Evolutionary conservation across 1,139 yeast genomes (phyloP), one percentile per base, ranked within the genome.

Genomic region (Pichia sp.): DNA sequence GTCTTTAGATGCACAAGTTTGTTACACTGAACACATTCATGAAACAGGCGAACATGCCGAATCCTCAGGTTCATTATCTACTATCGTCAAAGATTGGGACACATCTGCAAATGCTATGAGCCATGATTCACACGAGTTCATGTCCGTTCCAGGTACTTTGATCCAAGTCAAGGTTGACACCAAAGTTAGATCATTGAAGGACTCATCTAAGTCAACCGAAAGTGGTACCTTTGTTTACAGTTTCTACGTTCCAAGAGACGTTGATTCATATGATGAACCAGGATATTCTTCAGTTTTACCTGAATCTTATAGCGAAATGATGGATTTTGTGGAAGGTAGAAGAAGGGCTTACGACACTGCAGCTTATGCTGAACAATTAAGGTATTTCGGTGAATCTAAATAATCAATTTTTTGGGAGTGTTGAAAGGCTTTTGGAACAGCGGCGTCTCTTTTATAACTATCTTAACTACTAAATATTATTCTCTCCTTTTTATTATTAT

Each of bases 151-250:
- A n/a, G 96, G 97, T 44, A 85, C 95, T 7, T 71, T 88, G 55
- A 74, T 88, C 45, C 97, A 88, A 66, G 94, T 88, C 35, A 81
- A 85, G 58, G 97, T 88, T 23, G 92, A 85, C 61, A 84, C 95
- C 4, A 71, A 72, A 36, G 92, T 87, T 47, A 77, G 85, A 53
- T 75, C 75, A 46, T 67, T 88, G 56, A 56, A 55, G 38, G 83
- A 80, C 46, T 75, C 78, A 35, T 74, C 73, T 36, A 72, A 73
- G 41, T 68, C 73, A 41, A 81, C 77, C 42, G 85, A 84, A 55
- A 80, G 95, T 16, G 97, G 97, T 26, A 79, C 90, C 23, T 88
- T 88, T 60, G 85, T 87, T 45, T 88, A 81, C 64, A 85, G 95
- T 2, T 88, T 82, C 75, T 88, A 80, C 60, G 95, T 86, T 37